Evolutionary conservation across 306 rosid genomes (phyloP), one percentile per base, ranked within the genome.

Genomic region (Casuarina equisetifolia): DNA sequence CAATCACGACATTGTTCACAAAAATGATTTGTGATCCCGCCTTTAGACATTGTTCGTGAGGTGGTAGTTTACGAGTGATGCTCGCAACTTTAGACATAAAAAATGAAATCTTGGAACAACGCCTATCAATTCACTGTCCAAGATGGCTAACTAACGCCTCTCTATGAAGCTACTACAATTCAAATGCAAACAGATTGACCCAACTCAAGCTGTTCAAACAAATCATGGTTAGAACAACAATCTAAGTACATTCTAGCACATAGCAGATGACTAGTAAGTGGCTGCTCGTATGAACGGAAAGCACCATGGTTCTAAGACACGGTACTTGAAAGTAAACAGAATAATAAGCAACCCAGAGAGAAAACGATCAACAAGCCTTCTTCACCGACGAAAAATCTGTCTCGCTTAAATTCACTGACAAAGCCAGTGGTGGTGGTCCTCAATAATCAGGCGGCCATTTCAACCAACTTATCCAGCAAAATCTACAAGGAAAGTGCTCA

Each of bases 91-190:
- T 57, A 39, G 46, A 38, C 25, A 38, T 63, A 19, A 63, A 15
- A 3, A 15, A 63, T 5, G 15, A 0, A 13, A 35, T 16, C 70
- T 40, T 66, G 13, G 32, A 13, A 40, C 39, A 66, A 66, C 5
- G n/a, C 6, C 71, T 40, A 66, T 42, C 50, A 66, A 17, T 66
- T 66, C 71, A 17, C 71, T 40, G 50, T 66, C n/a, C 50, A n/a
- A 40, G 5, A 4, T 16, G 71, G 71, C 1, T 66, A 1, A 67
- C 32, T 40, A 67, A 42, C n/a, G 36, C 20, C 8, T 17, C 68
- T 2, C 17, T 67, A 20, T 17, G 11, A 10, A 40, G 42, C 71
- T 40, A 40, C 13, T 48, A 48, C 51, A 36, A 62, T 35, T 62
- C 15, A 12, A 39, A 67, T 36, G 71, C 16, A 42, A 43, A 25